Evolutionary conservation across 2,329 filamentous ascomycete genomes (phyloP).

Genomic region (Arachnopeziza araneosa): DNA sequence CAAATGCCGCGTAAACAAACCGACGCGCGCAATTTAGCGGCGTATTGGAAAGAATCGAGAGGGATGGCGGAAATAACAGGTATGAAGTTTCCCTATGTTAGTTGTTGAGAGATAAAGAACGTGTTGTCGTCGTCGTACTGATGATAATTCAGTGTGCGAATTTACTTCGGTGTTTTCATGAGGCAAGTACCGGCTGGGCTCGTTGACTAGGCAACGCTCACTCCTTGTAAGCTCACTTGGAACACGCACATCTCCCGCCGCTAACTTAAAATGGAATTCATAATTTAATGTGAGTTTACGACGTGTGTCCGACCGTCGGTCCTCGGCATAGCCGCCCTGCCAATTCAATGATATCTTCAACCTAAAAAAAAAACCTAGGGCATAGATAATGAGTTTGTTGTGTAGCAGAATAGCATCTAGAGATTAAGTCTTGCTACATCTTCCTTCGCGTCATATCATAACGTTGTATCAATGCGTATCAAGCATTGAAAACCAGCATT

Average conservation of each 20-base stretch:
- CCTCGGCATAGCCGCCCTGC: too few species aligned
- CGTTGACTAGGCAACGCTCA: not conserved
- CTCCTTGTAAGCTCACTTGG: too few species aligned
- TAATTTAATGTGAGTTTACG: not conserved
- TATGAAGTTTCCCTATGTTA: not conserved
- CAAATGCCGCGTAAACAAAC: slow-evolving; percentile 9
- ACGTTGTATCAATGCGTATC: not conserved
- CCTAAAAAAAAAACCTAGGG: too few species aligned
- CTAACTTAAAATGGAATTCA: not conserved
- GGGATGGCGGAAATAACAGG: not conserved
- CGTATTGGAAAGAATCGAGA: not conserved
- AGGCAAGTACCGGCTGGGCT: not conserved
- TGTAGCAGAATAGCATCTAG: too few species aligned
- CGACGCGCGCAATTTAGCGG: slow-evolving; percentile 1
- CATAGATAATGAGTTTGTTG: too few species aligned
- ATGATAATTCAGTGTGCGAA: not conserved
- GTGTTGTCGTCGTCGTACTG: not conserved
- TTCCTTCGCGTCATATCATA: not conserved
- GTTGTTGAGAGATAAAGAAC: not conserved
- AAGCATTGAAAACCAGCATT: not conserved
- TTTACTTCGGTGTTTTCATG: not conserved
- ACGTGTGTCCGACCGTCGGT: too few species aligned
- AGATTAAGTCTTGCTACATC: not conserved
- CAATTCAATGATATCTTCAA: too few species aligned
- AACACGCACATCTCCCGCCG: not conserved